A percentile compares a stretch with the other conserved stretches of the same genome.
Conservation (phyloP, 169 alveolate species). For the Plasmodium gonderi region DNA sequence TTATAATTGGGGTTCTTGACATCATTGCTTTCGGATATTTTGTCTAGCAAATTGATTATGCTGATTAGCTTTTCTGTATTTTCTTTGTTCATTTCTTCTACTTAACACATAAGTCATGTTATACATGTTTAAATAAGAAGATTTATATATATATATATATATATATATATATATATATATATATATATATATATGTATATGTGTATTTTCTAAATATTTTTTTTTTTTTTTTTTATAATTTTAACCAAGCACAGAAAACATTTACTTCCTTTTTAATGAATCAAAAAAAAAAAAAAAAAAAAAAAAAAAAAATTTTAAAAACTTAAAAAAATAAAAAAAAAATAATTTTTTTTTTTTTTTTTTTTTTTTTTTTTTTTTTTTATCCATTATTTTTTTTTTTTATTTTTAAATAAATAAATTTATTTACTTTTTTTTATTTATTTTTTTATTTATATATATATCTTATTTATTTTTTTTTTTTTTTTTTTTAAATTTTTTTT, state of each 20-base stretch:
- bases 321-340: neutral
- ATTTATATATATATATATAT: neutral
- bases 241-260: neutral
- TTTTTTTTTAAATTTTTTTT: neutral
- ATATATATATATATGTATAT: neutral
- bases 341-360: too few species aligned
- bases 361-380: neutral
- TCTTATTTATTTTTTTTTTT: too few species aligned
- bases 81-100: conserved; percentile 53
- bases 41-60: conserved; percentile 38
- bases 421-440: too few species aligned
- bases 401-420: too few species aligned
- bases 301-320: too few species aligned
- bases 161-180: neutral
- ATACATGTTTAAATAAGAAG: neutral
- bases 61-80: conserved; percentile 50
- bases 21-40: conserved; percentile 17
- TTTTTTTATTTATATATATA: too few species aligned
- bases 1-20: neutral
- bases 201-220: neutral
- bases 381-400: too few species aligned
- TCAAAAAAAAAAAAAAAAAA: too few species aligned
- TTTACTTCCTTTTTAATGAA: neutral
- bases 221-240: neutral
- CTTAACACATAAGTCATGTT: neutral